Conservation (phyloP, 1,139 yeast species). For the Yamadazyma atmosphaerica region DNA sequence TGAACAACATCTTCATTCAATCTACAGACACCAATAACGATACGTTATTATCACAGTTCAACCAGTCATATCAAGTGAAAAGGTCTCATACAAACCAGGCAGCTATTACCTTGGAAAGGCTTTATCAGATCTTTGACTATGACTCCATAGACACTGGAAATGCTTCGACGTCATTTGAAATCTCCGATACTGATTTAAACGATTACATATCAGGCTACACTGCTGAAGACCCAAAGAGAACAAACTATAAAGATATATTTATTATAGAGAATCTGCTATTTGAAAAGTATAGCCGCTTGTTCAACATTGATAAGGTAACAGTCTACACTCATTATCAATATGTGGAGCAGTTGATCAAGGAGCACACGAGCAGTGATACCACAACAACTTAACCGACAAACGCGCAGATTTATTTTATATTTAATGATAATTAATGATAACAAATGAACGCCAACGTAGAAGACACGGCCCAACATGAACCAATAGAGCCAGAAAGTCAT, state of each 20-base stretch:
- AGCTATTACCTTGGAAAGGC: constrained; percentile 33
- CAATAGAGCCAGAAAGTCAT: background rate
- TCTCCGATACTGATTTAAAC: constrained; percentile 3
- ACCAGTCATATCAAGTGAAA: background rate
- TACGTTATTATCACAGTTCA: background rate
- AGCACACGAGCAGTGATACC: background rate
- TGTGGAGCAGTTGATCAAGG: constrained; percentile 6
- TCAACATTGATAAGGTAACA: constrained; percentile 6
- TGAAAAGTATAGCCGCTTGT: constrained; percentile 9
- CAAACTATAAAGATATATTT: constrained; percentile 11
- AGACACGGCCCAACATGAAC: too few relatives aligned
- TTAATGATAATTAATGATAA: too few relatives aligned
- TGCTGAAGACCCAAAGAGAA: constrained; percentile 4
- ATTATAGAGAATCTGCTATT: constrained; percentile 15
- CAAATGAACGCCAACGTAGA: background rate
- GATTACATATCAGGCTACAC: constrained; percentile 8
- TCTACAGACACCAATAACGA: constrained; percentile 4
- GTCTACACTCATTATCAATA: constrained; percentile 10
- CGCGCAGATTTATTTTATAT: too few relatives aligned
- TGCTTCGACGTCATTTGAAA: background rate
- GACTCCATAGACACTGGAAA: constrained; percentile 10
- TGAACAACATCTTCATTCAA: constrained; percentile 33
- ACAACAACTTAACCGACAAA: too few relatives aligned
- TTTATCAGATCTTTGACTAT: constrained; percentile 34
- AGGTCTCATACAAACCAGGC: constrained; percentile 6